A percentile compares a stretch with the other conserved stretches of the same genome.
Conservation (phyloP, 108 stramenopile genomes). For the Pseudonitzschia multiseries region DNA sequence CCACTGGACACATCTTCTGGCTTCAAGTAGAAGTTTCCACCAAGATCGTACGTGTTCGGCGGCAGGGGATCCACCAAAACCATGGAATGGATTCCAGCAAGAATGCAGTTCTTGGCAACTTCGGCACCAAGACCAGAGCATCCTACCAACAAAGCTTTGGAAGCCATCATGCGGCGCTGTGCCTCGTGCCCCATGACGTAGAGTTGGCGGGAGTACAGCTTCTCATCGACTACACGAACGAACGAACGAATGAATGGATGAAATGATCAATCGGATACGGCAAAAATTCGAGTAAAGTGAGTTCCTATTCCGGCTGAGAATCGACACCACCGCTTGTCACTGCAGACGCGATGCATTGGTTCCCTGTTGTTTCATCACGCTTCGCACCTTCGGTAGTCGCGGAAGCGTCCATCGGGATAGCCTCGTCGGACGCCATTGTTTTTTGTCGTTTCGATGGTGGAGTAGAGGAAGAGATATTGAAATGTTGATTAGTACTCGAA, state of each 20-base stretch:
- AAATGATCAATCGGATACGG: background rate
- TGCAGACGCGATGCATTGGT: background rate
- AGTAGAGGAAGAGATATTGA: slow-evolving; percentile 19
- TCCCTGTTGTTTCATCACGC: background rate
- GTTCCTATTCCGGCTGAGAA: background rate
- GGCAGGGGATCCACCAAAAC: slow-evolving; percentile 69
- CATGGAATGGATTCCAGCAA: slow-evolving; percentile 86
- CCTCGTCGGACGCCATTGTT: slow-evolving; percentile 33
- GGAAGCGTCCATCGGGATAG: slow-evolving; percentile 36
- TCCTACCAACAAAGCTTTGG: slow-evolving; percentile 88
- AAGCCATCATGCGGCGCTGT: slow-evolving; percentile 94
- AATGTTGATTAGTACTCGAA: slow-evolving; percentile 6
- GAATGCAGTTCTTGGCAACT: slow-evolving; percentile 94
- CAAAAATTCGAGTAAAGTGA: background rate
- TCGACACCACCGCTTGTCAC: background rate
- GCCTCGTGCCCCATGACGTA: slow-evolving; percentile 99
- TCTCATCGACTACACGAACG: slow-evolving; percentile 85
- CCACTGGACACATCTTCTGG: slow-evolving; percentile 30
- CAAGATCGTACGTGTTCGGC: slow-evolving; percentile 73
- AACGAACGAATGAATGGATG: background rate
- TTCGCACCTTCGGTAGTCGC: slow-evolving; percentile 38
- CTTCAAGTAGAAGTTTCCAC: slow-evolving; percentile 84
- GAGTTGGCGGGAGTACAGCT: slow-evolving; percentile 97
- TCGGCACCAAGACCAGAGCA: slow-evolving; percentile 91
- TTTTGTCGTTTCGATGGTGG: slow-evolving; percentile 37